These are phyloP conservation scores for Pleurotus eryngii DNA, from an alignment of 768 basidiomycete species.

Conservation along the genomic window DNA sequence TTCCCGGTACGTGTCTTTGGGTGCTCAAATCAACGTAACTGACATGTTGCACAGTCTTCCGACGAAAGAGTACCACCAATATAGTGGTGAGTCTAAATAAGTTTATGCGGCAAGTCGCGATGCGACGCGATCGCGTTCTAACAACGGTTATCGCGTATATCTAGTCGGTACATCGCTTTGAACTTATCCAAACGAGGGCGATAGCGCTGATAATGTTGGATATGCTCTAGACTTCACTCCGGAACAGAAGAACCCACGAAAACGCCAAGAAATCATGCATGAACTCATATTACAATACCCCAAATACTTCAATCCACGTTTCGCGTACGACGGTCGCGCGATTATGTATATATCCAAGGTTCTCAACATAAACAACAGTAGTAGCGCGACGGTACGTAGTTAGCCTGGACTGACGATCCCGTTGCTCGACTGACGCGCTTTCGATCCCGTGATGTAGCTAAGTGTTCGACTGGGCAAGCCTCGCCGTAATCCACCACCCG, in stretches of 20 bases:
- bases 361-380: slow-evolving; percentile 26
- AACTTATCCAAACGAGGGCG: neutral
- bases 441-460: slow-evolving; percentile 22
- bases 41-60: slow-evolving; percentile 20
- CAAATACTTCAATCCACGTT: slow-evolving; percentile 33
- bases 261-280: slow-evolving; percentile 30
- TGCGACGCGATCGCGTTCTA: neutral
- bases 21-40: neutral
- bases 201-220: too few species aligned
- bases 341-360: slow-evolving; percentile 35
- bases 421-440: too few species aligned
- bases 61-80: slow-evolving; percentile 22
- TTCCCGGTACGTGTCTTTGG: slow-evolving; percentile 13
- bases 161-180: slow-evolving; percentile 11
- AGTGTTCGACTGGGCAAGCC: slow-evolving; percentile 27
- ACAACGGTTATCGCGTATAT: too few species aligned
- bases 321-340: slow-evolving; percentile 43
- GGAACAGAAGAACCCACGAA: slow-evolving; percentile 17
- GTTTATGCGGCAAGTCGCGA: neutral
- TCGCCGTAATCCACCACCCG: slow-evolving; percentile 2
- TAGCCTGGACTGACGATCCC: neutral
- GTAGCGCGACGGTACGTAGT: slow-evolving; percentile 24
- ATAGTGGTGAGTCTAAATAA: slow-evolving; percentile 21
- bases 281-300: slow-evolving; percentile 37
- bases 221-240: slow-evolving; percentile 9